Percentiles rank a stretch among this genome's conserved stretches.
Evolutionary conservation across 148 eudicot species (phyloP).

Genomic region (Agrostemma githago): DNA sequence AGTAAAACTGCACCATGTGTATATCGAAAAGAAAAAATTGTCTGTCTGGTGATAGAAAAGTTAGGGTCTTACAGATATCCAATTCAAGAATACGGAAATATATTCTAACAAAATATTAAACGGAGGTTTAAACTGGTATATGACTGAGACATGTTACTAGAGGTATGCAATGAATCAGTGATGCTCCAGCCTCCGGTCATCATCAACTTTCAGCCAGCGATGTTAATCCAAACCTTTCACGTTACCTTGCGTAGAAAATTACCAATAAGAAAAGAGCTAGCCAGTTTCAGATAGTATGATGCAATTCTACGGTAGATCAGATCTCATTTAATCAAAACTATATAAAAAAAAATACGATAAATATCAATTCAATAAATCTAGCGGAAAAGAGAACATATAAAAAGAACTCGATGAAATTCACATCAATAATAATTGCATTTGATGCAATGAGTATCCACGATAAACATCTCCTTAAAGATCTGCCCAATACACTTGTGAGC

Average conservation of each 20-base stretch:
- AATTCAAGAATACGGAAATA: constrained; percentile 10
- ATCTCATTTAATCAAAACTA: neutral
- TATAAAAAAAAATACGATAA: neutral
- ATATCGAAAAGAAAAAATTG: neutral
- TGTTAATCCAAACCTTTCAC: too few species aligned
- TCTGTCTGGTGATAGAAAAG: neutral
- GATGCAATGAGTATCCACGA: too few species aligned
- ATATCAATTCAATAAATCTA: too few species aligned
- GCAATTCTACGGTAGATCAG: neutral
- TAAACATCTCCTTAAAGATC: too few species aligned
- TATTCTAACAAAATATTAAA: constrained; percentile 13
- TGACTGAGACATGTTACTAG: constrained; percentile 10
- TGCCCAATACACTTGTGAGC: too few species aligned
- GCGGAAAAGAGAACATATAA: too few species aligned
- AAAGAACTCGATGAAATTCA: too few species aligned
- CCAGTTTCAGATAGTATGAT: neutral
- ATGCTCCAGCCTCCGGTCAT: neutral
- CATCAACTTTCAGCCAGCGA: neutral
- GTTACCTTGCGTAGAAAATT: too few species aligned
- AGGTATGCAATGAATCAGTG: too few species aligned
- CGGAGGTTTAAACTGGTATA: neutral
- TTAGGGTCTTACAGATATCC: neutral
- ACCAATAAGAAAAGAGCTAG: neutral
- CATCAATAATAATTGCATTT: too few species aligned
- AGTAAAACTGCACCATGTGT: neutral